Evolutionary conservation across 2,329 filamentous ascomycete genomes (phyloP).

Genomic region (Scedosporium minutisporum): DNA sequence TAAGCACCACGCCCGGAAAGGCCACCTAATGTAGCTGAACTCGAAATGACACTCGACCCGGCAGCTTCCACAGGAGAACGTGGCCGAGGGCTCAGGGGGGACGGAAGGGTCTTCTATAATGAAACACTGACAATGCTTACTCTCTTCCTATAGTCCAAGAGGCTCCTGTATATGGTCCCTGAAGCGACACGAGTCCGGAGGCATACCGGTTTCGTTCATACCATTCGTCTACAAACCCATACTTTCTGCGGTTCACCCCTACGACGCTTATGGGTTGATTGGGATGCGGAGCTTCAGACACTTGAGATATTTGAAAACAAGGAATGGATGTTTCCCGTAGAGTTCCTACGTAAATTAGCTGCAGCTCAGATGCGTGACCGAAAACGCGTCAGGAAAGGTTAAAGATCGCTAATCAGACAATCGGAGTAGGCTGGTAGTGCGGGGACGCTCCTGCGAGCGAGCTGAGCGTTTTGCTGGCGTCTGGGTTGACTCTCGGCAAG

Average conservation of each 20-base stretch:
- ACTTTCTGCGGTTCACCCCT: neutral
- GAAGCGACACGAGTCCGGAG: neutral
- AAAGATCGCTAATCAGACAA: slow-evolving; percentile 1
- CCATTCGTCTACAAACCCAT: neutral
- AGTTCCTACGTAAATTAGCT: neutral
- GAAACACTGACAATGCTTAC: too few species aligned
- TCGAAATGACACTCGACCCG: too few species aligned
- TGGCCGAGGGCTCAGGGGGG: too few species aligned
- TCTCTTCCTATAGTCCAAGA: too few species aligned
- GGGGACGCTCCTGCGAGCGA: too few species aligned
- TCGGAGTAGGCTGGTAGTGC: neutral
- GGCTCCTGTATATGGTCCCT: too few species aligned
- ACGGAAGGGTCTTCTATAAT: too few species aligned
- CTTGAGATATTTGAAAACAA: neutral
- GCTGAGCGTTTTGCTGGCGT: too few species aligned
- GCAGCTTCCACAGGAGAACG: too few species aligned
- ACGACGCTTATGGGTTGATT: slow-evolving; percentile 2
- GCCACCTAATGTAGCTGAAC: too few species aligned
- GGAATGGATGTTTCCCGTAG: neutral
- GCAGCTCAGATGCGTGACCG: slow-evolving; percentile 1
- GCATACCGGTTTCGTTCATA: neutral
- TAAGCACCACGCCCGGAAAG: too few species aligned
- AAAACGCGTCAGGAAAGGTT: neutral
- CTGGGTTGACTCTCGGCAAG: too few species aligned
- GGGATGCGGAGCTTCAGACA: neutral